Base-by-base conservation (phyloP, 106 monocot genomes). In the Dendrobium catenatum region DNA sequence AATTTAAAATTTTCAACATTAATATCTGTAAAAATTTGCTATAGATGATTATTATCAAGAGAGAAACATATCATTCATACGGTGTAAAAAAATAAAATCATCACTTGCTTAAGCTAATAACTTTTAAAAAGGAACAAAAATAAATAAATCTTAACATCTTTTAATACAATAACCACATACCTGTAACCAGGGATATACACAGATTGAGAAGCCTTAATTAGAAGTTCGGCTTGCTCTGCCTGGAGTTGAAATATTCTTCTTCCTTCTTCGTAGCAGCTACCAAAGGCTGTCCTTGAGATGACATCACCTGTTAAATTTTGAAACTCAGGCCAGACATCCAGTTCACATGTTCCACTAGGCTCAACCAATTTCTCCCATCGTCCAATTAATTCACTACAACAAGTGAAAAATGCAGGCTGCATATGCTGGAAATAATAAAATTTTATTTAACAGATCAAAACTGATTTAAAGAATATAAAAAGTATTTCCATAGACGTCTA, bases 371-470 rank as follows among this genome's bases (percentile, higher is more conserved):
- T 55, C n/a, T 88, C 78, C 93, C 89, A 94, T 75, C 83, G 82
- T 6, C 41, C 20, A 22, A 94, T 75, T 58, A 94, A 10, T 40
- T 89, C 84, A 18, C 26, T 42, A 68, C 91, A 94, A 64, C 91
- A 83, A 72, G 72, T 55, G 3, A 73, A 85, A 82, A 91, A 94
- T 31, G 86, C 89, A 18, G 86, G 91, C 18, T 86, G 24, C 93
- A 91, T 94, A 27, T 43, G 24, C 93, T 93, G 81, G 64, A 85
- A 20, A 17, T 46, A 66, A 4, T 18, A 68, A 77, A 46, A n/a
- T 67, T 19, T 51, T 13, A 51, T 51, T 51, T 51, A 2, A 51
- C 13, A 13, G 13, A 51, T 51, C 16, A 51, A 51, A 51, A 15
- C 51, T 51, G 51, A 51, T 51, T 10, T 16, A 51, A 51, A 51